These are phyloP conservation scores for Calamus simplicifolius DNA, from an alignment of 176 grass and related monocot species.

Conservation along the genomic window DNA sequence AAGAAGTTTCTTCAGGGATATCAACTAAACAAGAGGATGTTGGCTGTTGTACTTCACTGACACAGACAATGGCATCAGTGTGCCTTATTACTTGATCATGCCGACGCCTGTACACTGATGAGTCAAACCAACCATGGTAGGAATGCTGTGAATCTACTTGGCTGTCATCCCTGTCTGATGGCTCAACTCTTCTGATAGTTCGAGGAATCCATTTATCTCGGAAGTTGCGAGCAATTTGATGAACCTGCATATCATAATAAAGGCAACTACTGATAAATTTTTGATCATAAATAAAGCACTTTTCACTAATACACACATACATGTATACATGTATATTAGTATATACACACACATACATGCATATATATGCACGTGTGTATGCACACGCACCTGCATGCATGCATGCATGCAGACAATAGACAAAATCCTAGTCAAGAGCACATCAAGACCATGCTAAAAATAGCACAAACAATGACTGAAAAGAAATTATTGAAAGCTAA, in stretches of 20 bases:
- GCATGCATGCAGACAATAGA: no score
- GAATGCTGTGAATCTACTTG: constrained; percentile 15
- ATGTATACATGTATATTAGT: no score
- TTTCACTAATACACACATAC: no score
- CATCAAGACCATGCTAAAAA: no score
- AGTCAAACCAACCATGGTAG: constrained; percentile 10
- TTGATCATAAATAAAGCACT: no score
- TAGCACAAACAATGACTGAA: no score
- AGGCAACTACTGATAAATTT: no score
- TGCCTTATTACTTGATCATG: constrained; percentile 15
- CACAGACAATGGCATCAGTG: constrained; percentile 30
- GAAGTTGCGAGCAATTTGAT: constrained; percentile 67
- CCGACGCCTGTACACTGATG: background rate
- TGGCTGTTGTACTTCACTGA: constrained; percentile 22
- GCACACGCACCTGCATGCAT: no score
- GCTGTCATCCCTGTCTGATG: constrained; percentile 19
- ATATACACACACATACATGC: no score
- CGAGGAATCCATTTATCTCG: constrained; percentile 61
- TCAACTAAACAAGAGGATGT: constrained; percentile 18
- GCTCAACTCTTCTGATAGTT: constrained; percentile 36
- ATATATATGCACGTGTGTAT: no score
- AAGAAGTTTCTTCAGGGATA: constrained; percentile 13
- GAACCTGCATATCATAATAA: constrained; percentile 49
- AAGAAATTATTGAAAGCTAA: no score
- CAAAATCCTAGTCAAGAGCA: no score